These are phyloP conservation scores for Ophiognomonia clavigignenti-juglandacearum DNA, from an alignment of 2,329 filamentous ascomycete genomes.

Conservation along the genomic window DNA sequence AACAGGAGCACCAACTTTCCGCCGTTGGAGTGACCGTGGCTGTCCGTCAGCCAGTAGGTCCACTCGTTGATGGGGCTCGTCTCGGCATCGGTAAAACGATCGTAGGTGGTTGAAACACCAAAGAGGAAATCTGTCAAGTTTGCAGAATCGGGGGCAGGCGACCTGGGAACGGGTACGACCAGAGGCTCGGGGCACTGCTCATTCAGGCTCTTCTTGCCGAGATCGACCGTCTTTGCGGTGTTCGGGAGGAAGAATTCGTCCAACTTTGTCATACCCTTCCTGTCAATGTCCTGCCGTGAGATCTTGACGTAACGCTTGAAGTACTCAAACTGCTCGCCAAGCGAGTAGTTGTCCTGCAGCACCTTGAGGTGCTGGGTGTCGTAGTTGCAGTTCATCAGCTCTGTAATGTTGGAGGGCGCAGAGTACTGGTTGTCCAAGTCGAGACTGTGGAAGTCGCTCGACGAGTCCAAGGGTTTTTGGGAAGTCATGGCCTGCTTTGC, in stretches of 20 bases:
- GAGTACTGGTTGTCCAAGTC: constrained; percentile 5
- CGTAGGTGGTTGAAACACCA: constrained; percentile 54
- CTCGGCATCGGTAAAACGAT: constrained; percentile 45
- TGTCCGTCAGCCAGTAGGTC: constrained; percentile 56
- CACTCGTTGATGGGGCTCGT: constrained; percentile 53
- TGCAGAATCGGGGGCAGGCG: constrained; percentile 43
- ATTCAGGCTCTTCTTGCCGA: constrained; percentile 34
- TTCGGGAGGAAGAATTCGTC: constrained; percentile 41
- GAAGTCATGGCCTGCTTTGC: constrained; percentile 26
- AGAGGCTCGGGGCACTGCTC: constrained; percentile 45
- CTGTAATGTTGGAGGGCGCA: constrained; percentile 28
- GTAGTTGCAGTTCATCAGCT: constrained; percentile 46
- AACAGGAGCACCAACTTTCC: constrained; percentile 52
- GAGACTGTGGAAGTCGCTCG: constrained; percentile 35
- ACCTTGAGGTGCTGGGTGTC: constrained; percentile 41
- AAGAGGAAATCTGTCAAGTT: constrained; percentile 55
- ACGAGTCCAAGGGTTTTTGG: constrained; percentile 28
- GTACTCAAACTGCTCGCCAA: constrained; percentile 50
- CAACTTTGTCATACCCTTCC: constrained; percentile 48
- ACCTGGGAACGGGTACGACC: constrained; percentile 45
- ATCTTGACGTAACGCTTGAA: constrained; percentile 51
- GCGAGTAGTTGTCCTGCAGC: constrained; percentile 40
- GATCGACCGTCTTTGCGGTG: constrained; percentile 42
- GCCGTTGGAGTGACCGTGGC: constrained; percentile 50
- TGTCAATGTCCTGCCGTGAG: constrained; percentile 41